A percentile compares a stretch with the other conserved stretches of the same genome.
Conservation (phyloP, 129 eudicot genomes). For the Ambrosia artemisiifolia region DNA sequence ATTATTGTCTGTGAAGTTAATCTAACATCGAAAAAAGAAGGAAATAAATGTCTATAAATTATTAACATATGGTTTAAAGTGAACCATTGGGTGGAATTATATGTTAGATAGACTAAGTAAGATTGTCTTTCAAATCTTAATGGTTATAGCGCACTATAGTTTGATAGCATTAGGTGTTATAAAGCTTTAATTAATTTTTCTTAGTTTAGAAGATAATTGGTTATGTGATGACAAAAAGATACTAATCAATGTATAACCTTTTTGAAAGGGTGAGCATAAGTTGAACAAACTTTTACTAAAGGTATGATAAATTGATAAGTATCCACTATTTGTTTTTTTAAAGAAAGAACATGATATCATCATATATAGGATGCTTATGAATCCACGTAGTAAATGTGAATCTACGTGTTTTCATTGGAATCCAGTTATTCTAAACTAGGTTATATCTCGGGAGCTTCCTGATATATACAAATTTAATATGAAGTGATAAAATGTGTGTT, state of each 20-base stretch:
- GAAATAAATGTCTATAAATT: too few species aligned
- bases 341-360: not conserved
- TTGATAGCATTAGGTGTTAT: not conserved
- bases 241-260: not conserved
- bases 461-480: too few species aligned
- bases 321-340: not conserved
- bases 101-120: not conserved
- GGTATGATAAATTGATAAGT: not conserved
- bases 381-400: not conserved
- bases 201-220: not conserved
- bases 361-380: not conserved
- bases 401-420: slow-evolving; percentile 1
- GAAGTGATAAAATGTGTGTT: too few species aligned
- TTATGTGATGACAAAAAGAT: slow-evolving; percentile 1
- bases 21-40: too few species aligned
- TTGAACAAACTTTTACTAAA: slow-evolving; percentile 4
- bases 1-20: too few species aligned
- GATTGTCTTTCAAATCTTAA: not conserved
- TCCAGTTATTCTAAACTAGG: not conserved
- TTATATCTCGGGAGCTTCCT: too few species aligned
- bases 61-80: too few species aligned
- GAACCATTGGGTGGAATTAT: too few species aligned
- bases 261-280: slow-evolving; percentile 10
- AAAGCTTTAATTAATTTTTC: not conserved
- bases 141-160: not conserved